Evolutionary conservation across 495 filamentous ascomycete genomes (phyloP).

Genomic region (Penicillium goetzii): DNA sequence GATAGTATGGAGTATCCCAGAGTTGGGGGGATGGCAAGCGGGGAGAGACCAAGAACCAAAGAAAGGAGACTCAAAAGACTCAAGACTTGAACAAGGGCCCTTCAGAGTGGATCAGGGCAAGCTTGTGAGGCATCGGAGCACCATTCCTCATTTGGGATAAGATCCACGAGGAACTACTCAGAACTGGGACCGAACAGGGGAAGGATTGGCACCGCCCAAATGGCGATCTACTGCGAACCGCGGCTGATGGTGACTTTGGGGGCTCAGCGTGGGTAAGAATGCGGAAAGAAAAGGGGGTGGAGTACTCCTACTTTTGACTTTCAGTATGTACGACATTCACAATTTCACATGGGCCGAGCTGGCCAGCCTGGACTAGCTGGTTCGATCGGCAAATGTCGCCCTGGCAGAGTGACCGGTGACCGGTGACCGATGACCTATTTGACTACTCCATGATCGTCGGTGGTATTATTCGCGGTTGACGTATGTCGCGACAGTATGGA

Average conservation of each 20-base stretch:
- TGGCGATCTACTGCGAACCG: slow-evolving; percentile 36
- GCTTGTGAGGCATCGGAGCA: slow-evolving; percentile 23
- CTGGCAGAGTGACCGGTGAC: not conserved
- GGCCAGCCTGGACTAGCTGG: too few species aligned
- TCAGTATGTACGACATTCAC: not conserved
- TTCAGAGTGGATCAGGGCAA: slow-evolving; percentile 15
- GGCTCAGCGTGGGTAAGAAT: not conserved
- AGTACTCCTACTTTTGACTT: too few species aligned
- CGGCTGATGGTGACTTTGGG: slow-evolving; percentile 19
- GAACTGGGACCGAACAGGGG: slow-evolving; percentile 1
- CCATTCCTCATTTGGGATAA: slow-evolving; percentile 22
- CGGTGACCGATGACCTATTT: too few species aligned
- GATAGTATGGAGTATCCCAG: not conserved
- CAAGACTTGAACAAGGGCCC: too few species aligned
- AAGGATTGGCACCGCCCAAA: slow-evolving; percentile 28
- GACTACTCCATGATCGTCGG: not conserved
- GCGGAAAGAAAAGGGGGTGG: slow-evolving; percentile 8
- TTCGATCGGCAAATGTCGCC: too few species aligned
- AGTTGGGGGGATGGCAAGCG: not conserved
- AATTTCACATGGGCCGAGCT: slow-evolving; percentile 25
- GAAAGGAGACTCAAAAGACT: not conserved
- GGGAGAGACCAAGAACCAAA: not conserved
- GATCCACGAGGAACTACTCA: slow-evolving; percentile 21
- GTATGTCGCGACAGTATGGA: too few species aligned
- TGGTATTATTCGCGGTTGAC: not conserved